These are phyloP conservation scores for Neofusicoccum laricinum DNA, from an alignment of 2,329 filamentous ascomycete species.

Conservation along the genomic window DNA sequence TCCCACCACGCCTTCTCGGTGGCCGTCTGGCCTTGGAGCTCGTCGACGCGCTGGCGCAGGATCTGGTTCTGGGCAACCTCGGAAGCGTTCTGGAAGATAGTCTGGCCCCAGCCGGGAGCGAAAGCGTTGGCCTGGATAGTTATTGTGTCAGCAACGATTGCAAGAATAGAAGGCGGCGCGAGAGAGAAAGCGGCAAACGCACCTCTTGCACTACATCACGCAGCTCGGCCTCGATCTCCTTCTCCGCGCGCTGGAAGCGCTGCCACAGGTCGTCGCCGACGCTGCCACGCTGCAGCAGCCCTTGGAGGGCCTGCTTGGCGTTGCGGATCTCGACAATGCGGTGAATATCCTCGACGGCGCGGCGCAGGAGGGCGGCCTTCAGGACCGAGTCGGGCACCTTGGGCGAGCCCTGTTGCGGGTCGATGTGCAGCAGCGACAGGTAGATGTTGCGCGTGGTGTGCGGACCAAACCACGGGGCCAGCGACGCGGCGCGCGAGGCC, in stretches of 20 bases:
- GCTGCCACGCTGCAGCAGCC: constrained; percentile 81
- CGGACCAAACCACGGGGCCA: constrained; percentile 90
- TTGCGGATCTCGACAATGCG: constrained; percentile 85
- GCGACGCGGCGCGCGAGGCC: constrained; percentile 71
- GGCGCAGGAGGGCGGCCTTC: constrained; percentile 81
- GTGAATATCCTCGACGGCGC: constrained; percentile 89
- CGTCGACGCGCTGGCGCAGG: constrained; percentile 70
- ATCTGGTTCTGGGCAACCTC: constrained; percentile 86
- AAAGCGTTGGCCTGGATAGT: constrained; percentile 78
- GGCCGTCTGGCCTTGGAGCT: constrained; percentile 68
- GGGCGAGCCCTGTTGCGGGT: constrained; percentile 60
- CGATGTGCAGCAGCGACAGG: constrained; percentile 82
- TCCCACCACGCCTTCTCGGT: constrained; percentile 92
- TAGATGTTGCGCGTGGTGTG: constrained; percentile 94
- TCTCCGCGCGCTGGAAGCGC: constrained; percentile 85
- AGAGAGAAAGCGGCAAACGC: constrained; percentile 24
- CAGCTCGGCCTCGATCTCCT: constrained; percentile 95
- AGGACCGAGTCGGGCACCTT: constrained; percentile 79
- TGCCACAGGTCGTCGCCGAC: constrained; percentile 97
- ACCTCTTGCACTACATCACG: constrained; percentile 93
- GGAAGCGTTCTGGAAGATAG: constrained; percentile 95
- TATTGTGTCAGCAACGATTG: constrained; percentile 21
- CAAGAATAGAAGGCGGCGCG: background rate
- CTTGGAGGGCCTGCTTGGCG: constrained; percentile 82
- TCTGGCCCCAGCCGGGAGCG: constrained; percentile 82